Evolutionary conservation across 352 stramenopile genomes (phyloP).

Genomic region (Phytophthora macrochlamydospora): DNA sequence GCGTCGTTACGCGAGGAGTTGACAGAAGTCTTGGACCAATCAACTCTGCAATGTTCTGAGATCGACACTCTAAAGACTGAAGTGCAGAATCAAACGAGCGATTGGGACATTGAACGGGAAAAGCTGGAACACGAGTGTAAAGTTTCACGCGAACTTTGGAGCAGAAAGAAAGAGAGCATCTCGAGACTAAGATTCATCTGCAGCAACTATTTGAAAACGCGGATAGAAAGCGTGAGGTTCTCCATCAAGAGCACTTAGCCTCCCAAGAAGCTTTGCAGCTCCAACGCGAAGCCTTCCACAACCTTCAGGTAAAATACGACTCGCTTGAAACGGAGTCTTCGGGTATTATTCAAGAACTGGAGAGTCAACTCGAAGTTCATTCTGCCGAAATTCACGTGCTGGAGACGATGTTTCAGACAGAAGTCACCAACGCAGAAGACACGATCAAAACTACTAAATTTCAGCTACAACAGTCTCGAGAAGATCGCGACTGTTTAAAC

Average conservation of each 20-base stretch:
- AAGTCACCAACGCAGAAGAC: conserved; percentile 1
- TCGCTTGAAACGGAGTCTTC: conserved; percentile 17
- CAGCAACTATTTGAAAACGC: not conserved
- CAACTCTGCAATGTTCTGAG: conserved; percentile 21
- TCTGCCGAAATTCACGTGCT: conserved; percentile 5
- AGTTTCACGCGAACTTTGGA: not conserved
- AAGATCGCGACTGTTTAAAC: not conserved
- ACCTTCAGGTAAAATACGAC: conserved; percentile 16
- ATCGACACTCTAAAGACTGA: conserved; percentile 21
- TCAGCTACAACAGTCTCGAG: not conserved
- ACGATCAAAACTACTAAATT: not conserved
- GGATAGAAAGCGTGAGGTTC: conserved; percentile 18
- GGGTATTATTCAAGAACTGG: conserved; percentile 18
- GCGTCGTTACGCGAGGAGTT: conserved; percentile 1
- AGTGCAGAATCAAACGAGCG: not conserved
- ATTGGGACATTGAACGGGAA: conserved; percentile 18
- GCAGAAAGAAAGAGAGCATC: conserved; percentile 2
- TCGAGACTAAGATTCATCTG: not conserved
- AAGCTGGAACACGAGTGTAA: conserved; percentile 7
- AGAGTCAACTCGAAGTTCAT: conserved; percentile 6
- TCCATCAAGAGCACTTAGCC: conserved; percentile 15
- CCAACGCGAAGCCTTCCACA: conserved; percentile 14
- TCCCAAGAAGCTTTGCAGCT: conserved; percentile 20
- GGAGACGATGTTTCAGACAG: conserved; percentile 1
- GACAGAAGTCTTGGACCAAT: conserved; percentile 24